These are phyloP conservation scores for Colletotrichum incanum DNA, from an alignment of 2,329 filamentous ascomycete species.

Conservation along the genomic window DNA sequence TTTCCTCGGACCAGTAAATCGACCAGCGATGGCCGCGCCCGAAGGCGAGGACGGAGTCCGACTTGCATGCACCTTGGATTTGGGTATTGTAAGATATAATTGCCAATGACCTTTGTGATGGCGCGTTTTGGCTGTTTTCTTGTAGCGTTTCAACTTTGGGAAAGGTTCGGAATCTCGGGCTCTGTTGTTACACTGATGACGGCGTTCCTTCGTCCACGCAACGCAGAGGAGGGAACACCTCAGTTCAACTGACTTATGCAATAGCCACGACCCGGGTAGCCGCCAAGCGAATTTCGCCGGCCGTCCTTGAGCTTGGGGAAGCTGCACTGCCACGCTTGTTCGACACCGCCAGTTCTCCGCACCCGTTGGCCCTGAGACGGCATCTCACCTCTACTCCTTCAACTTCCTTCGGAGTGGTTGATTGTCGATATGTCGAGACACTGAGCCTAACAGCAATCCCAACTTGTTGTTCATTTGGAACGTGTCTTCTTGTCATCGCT, in stretches of 20 bases:
- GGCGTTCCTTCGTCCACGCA: background rate
- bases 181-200: constrained; percentile 20
- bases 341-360: constrained; percentile 32
- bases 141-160: background rate
- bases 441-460: background rate
- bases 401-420: background rate
- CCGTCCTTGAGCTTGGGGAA: constrained; percentile 7
- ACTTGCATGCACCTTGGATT: constrained; percentile 62
- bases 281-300: constrained; percentile 17
- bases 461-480: background rate
- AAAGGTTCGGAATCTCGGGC: background rate
- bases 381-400: background rate
- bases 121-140: background rate
- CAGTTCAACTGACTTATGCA: constrained; percentile 13
- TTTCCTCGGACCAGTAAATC: constrained; percentile 63
- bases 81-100: background rate
- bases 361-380: constrained; percentile 37
- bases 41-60: constrained; percentile 65
- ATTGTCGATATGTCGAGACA: background rate
- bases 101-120: background rate
- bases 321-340: constrained; percentile 32
- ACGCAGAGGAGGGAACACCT: constrained; percentile 4
- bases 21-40: constrained; percentile 68
- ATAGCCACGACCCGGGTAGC: background rate
- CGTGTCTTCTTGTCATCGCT: background rate